Evolutionary conservation across 345 rosid genomes (phyloP), one percentile per base, ranked within the genome.

Genomic region (Populus pruinosa): DNA sequence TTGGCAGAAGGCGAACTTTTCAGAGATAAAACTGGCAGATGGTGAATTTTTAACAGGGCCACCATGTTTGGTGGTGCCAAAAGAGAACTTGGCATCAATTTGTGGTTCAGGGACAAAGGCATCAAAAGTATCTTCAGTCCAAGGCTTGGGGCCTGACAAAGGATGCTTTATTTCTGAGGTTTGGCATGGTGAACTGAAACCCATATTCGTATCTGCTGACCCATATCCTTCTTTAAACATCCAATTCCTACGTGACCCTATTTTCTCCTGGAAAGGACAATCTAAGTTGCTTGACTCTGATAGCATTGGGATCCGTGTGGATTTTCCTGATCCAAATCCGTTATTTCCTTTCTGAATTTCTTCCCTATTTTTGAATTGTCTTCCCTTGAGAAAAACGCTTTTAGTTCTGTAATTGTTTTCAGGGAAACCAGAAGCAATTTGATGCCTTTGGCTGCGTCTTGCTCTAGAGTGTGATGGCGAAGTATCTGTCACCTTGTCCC

Each of bases 221-320:
- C 81, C 21, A 80, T 76, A 83, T 69, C 89, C 90, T 79, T 79
- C 83, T 64, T 79, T 77, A 74, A 68, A 77, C 49, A 83, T 81
- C 84, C 81, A 81, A 83, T 66, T 74, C 67, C 69, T 63, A 27
- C 39, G 41, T 21, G 21, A 21, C 55, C 79, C 88, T 72, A 62
- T 38, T 70, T 73, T 72, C 77, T 78, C 87, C 65, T 9, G 72
- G 72, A 81, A 79, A 76, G 73, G 59, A 75, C 78, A 81, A 74
- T 79, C 76, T 73, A 76, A 65, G 43, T 70, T 79, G 73, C 81
- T 82, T 72, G 84, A 76, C 47, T 82, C 85, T 77, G 79, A 74
- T 12, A 70, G 70, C 76, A 70, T 74, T 76, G 86, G 83, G 13
- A 36, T 71, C 78, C 71, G 79, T 20, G 25, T 72, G 41, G 59